A percentile compares a stretch with the other conserved stretches of the same genome.
Evolutionary conservation across 208 protist genomes (phyloP).

Genomic region (Acanthamoeba triangularis): DNA sequence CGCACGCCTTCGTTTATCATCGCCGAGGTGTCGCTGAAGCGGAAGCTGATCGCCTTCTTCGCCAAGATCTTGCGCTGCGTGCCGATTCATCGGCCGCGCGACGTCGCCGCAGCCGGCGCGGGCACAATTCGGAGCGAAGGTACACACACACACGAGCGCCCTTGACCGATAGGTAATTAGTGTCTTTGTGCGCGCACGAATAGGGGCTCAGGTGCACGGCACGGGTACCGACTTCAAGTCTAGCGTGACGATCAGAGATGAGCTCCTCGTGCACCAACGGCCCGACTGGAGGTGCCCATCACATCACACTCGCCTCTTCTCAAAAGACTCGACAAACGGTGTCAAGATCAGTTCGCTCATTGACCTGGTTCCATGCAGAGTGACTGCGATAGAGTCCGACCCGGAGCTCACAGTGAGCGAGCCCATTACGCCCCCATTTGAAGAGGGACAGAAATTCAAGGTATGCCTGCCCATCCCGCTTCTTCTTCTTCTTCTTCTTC

Average conservation of each 20-base stretch:
- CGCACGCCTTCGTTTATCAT: slow-evolving; percentile 14
- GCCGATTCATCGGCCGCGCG: slow-evolving; percentile 6
- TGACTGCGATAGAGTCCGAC: not conserved
- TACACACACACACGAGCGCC: not conserved
- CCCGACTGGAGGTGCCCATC: not conserved
- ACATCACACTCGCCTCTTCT: too few relatives aligned
- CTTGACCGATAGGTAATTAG: not conserved
- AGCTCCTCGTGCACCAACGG: slow-evolving; percentile 9
- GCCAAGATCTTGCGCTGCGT: slow-evolving; percentile 26
- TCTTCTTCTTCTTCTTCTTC: too few relatives aligned
- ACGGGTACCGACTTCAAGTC: not conserved
- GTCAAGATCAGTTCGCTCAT: too few relatives aligned
- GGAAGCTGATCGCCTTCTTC: slow-evolving; percentile 38
- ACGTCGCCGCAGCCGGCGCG: not conserved
- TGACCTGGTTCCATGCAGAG: not conserved
- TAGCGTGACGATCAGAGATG: not conserved
- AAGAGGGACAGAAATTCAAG: slow-evolving; percentile 5
- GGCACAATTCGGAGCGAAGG: slow-evolving; percentile 10
- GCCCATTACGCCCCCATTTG: not conserved
- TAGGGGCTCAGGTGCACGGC: not conserved
- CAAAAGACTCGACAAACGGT: too few relatives aligned
- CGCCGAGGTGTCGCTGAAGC: slow-evolving; percentile 52
- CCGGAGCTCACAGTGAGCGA: not conserved
- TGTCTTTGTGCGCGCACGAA: not conserved
- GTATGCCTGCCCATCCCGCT: not conserved